phyloP scores from a whole-genome alignment of 2,329 filamentous ascomycete genomes.

The Aciculosporium take region DNA sequence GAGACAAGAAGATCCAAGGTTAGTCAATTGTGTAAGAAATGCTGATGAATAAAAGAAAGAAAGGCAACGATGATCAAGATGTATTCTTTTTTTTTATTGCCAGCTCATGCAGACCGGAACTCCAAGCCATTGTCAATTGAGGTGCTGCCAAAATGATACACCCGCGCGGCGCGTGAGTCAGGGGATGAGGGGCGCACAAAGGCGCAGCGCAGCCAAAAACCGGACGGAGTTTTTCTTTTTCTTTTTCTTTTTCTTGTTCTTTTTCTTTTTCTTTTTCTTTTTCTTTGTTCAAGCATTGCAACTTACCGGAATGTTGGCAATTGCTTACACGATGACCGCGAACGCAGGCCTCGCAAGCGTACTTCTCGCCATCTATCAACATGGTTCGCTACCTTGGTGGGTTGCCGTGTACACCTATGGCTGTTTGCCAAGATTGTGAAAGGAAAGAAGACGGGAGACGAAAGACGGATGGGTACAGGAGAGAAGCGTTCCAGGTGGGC shows the following conservation, averaged over 20 bases:
- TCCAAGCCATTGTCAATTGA: background rate
- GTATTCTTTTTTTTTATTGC: background rate
- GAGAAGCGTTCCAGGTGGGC: conserved; percentile 2
- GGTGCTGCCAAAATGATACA: background rate
- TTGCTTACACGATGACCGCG: conserved; percentile 97
- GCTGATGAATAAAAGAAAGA: background rate
- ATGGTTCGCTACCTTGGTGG: conserved; percentile 27
- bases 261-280: no score
- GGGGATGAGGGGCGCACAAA: background rate
- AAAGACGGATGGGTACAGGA: background rate
- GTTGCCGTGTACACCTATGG: background rate
- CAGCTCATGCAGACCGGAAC: background rate
- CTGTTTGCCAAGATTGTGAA: conserved; percentile 1
- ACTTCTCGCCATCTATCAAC: conserved; percentile 93
- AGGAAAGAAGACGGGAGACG: conserved; percentile 1
- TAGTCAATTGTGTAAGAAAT: background rate
- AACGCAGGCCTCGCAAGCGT: conserved; percentile 94
- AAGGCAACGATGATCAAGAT: no score
- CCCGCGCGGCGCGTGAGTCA: background rate
- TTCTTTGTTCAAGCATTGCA: no score
- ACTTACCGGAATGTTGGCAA: conserved; percentile 87
- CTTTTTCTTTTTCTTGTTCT: no score
- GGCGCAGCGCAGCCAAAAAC: background rate
- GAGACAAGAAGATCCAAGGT: background rate
- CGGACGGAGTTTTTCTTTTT: background rate